These are phyloP conservation scores for Populus deltoides DNA, from an alignment of 345 rosid species.

Conservation along the genomic window DNA sequence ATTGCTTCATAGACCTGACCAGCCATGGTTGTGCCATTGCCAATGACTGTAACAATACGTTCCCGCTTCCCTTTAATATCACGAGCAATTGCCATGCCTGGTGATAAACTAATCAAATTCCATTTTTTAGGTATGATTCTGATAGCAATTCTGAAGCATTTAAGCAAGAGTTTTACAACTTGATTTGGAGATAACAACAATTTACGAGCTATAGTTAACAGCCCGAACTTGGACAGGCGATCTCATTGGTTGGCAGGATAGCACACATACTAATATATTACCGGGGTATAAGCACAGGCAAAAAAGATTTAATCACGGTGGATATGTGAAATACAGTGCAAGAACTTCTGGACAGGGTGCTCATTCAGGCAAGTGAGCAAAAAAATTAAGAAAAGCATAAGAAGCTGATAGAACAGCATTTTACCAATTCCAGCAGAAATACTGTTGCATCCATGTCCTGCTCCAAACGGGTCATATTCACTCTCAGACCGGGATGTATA, in stretches of 20 bases:
- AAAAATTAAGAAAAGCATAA: not conserved
- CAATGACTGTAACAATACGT: conserved; percentile 65
- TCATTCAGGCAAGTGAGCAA: not conserved
- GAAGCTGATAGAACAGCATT: conserved; percentile 6
- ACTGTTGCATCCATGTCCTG: conserved; percentile 89
- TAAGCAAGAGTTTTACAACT: not conserved
- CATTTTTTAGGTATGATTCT: conserved; percentile 3
- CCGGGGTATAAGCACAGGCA: not conserved
- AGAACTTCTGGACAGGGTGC: not conserved
- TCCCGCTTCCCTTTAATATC: conserved; percentile 86
- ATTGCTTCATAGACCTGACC: conserved; percentile 97
- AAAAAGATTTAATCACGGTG: not conserved
- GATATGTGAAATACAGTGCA: not conserved
- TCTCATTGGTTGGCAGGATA: not conserved
- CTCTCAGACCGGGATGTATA: conserved; percentile 65
- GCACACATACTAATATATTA: not conserved
- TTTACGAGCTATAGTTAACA: not conserved
- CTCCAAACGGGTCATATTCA: conserved; percentile 84
- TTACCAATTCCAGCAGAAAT: conserved; percentile 93
- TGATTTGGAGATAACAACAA: not conserved
- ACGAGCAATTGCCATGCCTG: conserved; percentile 88
- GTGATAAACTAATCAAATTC: conserved; percentile 8
- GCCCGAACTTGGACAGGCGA: not conserved
- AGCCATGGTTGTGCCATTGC: conserved; percentile 76
- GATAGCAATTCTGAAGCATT: not conserved